Evolutionary conservation across 164 flowering plant genomes (phyloP).

Genomic region (Nymphaea thermarum): DNA sequence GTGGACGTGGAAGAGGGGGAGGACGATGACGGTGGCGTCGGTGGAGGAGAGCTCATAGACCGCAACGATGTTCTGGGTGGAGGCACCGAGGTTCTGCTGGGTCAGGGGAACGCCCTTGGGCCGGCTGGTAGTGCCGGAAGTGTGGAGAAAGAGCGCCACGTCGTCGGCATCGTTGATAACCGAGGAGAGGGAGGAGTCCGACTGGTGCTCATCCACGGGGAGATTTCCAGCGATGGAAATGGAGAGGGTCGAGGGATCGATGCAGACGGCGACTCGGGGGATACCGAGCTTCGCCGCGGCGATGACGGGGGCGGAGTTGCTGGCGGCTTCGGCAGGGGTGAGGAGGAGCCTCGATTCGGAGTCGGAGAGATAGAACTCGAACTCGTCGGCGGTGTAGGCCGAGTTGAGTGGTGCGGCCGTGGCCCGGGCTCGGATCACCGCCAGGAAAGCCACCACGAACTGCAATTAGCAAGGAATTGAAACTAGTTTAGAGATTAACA

Average conservation of each 20-base stretch:
- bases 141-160: constrained; percentile 83
- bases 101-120: constrained; percentile 93
- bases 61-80: constrained; percentile 57
- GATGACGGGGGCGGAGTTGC: constrained; percentile 58
- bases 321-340: constrained; percentile 40
- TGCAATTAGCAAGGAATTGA: constrained; percentile 15
- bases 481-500: not conserved
- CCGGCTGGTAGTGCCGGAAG: constrained; percentile 92
- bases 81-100: constrained; percentile 62
- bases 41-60: constrained; percentile 61
- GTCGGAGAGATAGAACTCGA: constrained; percentile 82
- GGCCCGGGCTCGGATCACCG: constrained; percentile 69
- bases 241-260: constrained; percentile 15
- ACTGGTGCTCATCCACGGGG: not conserved
- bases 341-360: constrained; percentile 78
- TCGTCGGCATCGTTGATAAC: constrained; percentile 61
- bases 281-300: constrained; percentile 43
- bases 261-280: constrained; percentile 16
- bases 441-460: constrained; percentile 78
- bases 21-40: constrained; percentile 79
- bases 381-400: constrained; percentile 87
- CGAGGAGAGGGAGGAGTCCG: constrained; percentile 4
- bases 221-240: constrained; percentile 10
- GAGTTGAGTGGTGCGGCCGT: constrained; percentile 84
- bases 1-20: constrained; percentile 92